Base-by-base conservation (phyloP, 139 green algal species). In the Spirogloea muscicola region DNA sequence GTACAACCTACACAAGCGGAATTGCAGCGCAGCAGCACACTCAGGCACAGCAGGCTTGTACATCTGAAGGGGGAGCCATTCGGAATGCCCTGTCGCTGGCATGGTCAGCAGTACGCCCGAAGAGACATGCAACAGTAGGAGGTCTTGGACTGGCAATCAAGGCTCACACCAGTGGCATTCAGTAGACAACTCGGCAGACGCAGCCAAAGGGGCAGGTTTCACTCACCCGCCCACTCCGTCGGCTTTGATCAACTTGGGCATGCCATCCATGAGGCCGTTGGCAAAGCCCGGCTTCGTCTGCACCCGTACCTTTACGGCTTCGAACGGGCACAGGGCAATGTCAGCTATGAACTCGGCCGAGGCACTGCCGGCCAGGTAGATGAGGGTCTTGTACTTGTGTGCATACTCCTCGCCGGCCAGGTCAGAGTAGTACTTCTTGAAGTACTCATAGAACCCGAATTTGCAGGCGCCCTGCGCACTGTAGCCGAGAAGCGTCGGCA, bases 371-470 rank as follows among this genome's bases (percentile, higher is more conserved):
- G 80, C 75, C 33, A 88, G 46, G 52, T 79, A 88, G 52, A 88
- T 86, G 55, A 68, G 51, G 10, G 58, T 84, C 25, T 73, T 64
- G 74, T 88, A 83, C 57, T 88, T 76, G 51, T 55, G 49, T 10
- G 75, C 58, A 58, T 80, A 49, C 68, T 88, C 80, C 37, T 48
- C 29, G 40, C 70, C 76, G 31, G 80, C 68, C 3, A 83, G 29
- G 51, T 83, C 75, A 18, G 57, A 80, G 58, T 75, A 86, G 27
- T 84, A 52, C 48, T 82, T 87, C 80, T 87, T 87, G 49, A 88
- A 88, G 55, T 69, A 86, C 68, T 86, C 83, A 10, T 81, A 80
- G 36, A 83, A 79, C 21, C 83, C 80, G 49, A 88, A 88, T 65
- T 86, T 88, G 75, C 77, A 87, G 29, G 69, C 74, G 48, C 83